Evolutionary conservation across 2,329 filamentous ascomycete species (phyloP), one percentile per base, ranked within the genome.

Genomic region (Penicillium palitans): DNA sequence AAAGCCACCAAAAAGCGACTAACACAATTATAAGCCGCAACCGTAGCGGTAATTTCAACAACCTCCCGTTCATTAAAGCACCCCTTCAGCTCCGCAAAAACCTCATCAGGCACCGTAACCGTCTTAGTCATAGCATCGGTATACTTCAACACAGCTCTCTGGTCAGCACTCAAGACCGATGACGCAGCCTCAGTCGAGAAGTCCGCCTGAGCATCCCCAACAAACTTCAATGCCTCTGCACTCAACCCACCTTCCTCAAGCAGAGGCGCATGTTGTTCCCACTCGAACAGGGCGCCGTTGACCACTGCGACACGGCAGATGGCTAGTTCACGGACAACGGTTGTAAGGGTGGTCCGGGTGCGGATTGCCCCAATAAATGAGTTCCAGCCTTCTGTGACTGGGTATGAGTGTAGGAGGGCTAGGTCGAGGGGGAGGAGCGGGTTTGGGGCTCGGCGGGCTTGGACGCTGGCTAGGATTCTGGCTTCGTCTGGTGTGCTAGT

Each of bases 281-380:
- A 96, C 74, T 96, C 91, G 74, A 92, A 96, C 86, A 89, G 91
- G 2, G 91, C 91, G 19, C 82, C 76, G 75, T 96, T 96, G 67
- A 91, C 83, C 17, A 89, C 87, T 13, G 91, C 91, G 15, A 96
- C 89, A 49, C 91, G 84, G 68, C 86, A 91, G 66, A 96, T 93
- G 64, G 90, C 88, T 19, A 93, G 80, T 79, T 96, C 91, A 64
- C 90, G 86, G 53, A 91, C 68, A 35, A 76, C 70, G 3, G 76
- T 72, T 3, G 80, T 69, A 3, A 85, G 74, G 13, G 76, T 79
- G 6, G 81, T 85, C 57, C 76, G 72, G 1, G 80, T 83, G 45
- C 83, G 80, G 45, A 86, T 83, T 39, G 83, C 76, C 42, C 81
- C 81, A 33, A 85, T 75, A 64, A 85, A 84, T 21, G 79, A 75